Evolutionary conservation across 78 protist species (phyloP).

Genomic region (Pelomyxa schiedti): DNA sequence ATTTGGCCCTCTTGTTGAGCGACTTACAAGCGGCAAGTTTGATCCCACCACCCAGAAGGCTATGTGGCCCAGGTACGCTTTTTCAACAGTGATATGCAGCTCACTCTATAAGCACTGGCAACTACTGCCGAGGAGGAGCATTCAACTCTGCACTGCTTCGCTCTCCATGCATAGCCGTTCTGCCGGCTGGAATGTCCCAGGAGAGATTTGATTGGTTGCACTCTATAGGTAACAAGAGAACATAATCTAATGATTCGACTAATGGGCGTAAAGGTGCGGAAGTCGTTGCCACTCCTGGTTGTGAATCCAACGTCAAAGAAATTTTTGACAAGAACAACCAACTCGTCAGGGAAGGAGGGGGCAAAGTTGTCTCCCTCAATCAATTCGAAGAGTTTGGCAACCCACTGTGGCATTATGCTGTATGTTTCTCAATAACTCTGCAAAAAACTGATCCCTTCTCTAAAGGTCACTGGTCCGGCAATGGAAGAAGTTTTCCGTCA

Average conservation of each 20-base stretch:
- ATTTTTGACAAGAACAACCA: not conserved
- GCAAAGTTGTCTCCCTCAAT: not conserved
- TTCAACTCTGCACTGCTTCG: not conserved
- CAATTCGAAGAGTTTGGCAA: not conserved
- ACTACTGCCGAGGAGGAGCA: not conserved
- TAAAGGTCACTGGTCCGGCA: not conserved
- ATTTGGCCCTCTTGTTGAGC: not conserved
- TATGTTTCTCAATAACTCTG: too few species aligned
- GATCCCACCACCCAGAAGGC: not conserved
- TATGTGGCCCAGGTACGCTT: not conserved
- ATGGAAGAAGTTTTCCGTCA: not conserved
- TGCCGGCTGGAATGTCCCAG: not conserved
- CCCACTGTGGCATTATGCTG: not conserved
- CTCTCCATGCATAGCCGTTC: not conserved
- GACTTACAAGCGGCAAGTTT: not conserved
- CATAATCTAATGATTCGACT: too few species aligned
- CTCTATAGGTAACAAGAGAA: not conserved
- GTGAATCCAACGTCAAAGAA: not conserved
- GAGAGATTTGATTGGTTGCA: not conserved
- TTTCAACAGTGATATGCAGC: too few species aligned
- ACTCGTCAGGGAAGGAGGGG: not conserved
- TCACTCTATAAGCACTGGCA: too few species aligned
- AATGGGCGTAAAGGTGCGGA: too few species aligned
- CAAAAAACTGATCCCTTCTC: too few species aligned
- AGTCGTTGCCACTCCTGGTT: not conserved